These are phyloP conservation scores for Paramecium octaurelia DNA, from an alignment of 73 alveolate genomes.

Conservation along the genomic window DNA sequence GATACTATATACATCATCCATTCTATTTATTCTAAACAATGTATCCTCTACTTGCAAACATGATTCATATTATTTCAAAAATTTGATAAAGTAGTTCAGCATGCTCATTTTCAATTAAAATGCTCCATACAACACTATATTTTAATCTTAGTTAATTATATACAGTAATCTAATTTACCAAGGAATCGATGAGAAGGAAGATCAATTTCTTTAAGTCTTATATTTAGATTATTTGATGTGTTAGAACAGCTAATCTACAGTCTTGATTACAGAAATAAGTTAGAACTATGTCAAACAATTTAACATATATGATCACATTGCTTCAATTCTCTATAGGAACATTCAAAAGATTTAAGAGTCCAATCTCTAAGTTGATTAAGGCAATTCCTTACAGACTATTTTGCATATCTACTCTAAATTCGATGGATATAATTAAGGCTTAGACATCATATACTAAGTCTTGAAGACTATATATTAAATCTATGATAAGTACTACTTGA, in stretches of 20 bases:
- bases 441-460: not conserved
- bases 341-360: not conserved
- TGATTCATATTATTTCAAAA: not conserved
- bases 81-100: not conserved
- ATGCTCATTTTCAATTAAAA: not conserved
- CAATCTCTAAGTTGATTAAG: not conserved
- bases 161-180: not conserved
- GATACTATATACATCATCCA: not conserved
- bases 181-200: not conserved
- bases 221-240: constrained; percentile 20
- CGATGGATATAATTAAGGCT: not conserved
- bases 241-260: not conserved
- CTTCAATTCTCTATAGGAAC: not conserved
- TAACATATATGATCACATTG: not conserved
- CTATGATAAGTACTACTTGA: not conserved
- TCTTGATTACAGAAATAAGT: not conserved
- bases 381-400: not conserved
- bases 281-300: not conserved
- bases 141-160: not conserved
- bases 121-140: not conserved
- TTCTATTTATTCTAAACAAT: not conserved
- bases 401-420: not conserved
- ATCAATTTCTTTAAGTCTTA: not conserved
- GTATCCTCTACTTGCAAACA: not conserved
- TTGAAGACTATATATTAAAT: not conserved